Conservation (phyloP, 2,329 filamentous ascomycete species). For the Chalaropsis ovoidea region DNA sequence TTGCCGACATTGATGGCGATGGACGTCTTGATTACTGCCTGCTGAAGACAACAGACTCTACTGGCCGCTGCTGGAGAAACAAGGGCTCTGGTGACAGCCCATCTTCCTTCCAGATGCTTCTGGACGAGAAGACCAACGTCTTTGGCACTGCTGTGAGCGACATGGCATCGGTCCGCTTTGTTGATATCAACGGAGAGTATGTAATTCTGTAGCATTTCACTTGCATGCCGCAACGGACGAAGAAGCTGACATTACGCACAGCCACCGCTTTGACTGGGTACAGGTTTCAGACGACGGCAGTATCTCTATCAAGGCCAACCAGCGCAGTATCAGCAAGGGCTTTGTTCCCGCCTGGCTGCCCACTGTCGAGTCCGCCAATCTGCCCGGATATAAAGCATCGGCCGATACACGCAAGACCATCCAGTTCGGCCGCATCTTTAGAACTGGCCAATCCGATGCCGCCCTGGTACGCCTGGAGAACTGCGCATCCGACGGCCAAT, state of each 20-base stretch:
- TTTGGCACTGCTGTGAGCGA: constrained; percentile 25
- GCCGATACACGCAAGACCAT: constrained; percentile 18
- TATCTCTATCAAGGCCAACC: constrained; percentile 30
- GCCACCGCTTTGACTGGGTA: constrained; percentile 26
- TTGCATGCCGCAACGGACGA: neutral
- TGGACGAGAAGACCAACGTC: neutral
- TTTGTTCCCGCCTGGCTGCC: constrained; percentile 23
- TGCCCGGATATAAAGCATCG: neutral
- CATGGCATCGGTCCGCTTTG: constrained; percentile 27
- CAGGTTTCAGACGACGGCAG: constrained; percentile 29
- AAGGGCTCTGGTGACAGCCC: constrained; percentile 30
- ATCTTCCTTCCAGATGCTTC: constrained; percentile 32
- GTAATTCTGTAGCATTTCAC: neutral
- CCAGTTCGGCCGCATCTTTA: constrained; percentile 27
- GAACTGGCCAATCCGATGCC: constrained; percentile 16
- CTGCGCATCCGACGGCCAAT: constrained; percentile 2
- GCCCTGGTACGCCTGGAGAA: neutral
- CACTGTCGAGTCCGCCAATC: neutral
- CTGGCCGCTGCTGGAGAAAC: constrained; percentile 32
- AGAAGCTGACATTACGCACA: constrained; percentile 1
- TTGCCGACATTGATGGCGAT: constrained; percentile 33
- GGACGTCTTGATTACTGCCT: constrained; percentile 33
- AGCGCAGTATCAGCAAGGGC: constrained; percentile 22
- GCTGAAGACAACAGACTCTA: constrained; percentile 19
- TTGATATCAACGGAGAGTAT: constrained; percentile 27